phyloP scores from a whole-genome alignment of 2,329 filamentous ascomycete genomes.

The Phaeosphaeriaceae sp. region DNA sequence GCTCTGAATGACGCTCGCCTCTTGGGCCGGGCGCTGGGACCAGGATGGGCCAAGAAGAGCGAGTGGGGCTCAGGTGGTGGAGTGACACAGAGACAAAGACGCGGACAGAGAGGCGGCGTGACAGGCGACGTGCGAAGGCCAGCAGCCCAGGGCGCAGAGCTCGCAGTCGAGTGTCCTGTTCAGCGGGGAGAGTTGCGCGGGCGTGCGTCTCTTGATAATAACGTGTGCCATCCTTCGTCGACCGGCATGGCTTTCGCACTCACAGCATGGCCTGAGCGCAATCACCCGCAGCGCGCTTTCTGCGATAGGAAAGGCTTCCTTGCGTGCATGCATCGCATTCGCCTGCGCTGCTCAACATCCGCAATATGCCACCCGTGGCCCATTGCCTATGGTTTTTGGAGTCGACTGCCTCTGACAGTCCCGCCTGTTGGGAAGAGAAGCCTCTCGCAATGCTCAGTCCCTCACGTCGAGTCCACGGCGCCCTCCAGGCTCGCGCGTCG shows the following conservation, averaged over 20 bases:
- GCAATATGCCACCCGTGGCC: background rate
- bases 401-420: background rate
- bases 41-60: constrained; percentile 10
- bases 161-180: background rate
- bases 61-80: constrained; percentile 12
- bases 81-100: constrained; percentile 18
- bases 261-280: background rate
- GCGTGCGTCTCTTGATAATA: background rate
- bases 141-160: background rate
- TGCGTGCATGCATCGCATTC: background rate
- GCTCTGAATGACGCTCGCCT: constrained; percentile 22
- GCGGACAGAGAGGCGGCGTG: background rate
- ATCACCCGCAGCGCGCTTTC: background rate
- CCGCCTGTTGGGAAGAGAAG: background rate
- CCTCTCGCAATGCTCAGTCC: background rate
- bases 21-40: too few species aligned
- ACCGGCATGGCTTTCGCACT: background rate
- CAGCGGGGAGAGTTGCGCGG: background rate
- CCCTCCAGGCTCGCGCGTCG: too few species aligned
- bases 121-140: background rate
- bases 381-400: background rate
- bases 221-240: background rate
- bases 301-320: background rate
- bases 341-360: background rate
- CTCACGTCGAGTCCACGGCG: background rate